These are phyloP conservation scores for Funneliformis geosporum DNA, from an alignment of 192 early-diverging fungal genomes.

Conservation along the genomic window DNA sequence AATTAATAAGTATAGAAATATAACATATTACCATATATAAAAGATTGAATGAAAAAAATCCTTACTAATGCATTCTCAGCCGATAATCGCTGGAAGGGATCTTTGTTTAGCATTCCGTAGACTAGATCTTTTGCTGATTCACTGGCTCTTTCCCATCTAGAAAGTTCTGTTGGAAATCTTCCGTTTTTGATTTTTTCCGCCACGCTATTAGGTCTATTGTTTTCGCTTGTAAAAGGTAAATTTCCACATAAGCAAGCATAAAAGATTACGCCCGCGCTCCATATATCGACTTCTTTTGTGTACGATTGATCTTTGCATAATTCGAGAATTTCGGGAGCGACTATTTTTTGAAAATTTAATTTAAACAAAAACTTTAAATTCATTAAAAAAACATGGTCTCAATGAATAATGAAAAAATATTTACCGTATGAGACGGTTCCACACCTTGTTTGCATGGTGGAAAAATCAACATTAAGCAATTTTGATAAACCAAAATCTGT, in stretches of 20 bases:
- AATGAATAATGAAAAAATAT: not conserved
- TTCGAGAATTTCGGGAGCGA: constrained; percentile 87
- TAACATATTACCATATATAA: not conserved
- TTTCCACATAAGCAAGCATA: constrained; percentile 90
- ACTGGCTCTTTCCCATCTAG: not conserved
- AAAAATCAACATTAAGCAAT: constrained; percentile 47
- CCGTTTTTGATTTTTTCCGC: not conserved
- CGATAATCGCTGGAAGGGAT: not conserved
- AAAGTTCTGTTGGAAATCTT: not conserved
- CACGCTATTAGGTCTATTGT: not conserved
- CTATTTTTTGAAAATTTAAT: constrained; percentile 35
- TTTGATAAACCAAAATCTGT: constrained; percentile 95
- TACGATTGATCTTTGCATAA: constrained; percentile 59
- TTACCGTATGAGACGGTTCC: constrained; percentile 84
- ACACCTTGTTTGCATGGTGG: constrained; percentile 76
- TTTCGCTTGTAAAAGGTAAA: constrained; percentile 66
- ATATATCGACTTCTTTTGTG: constrained; percentile 82
- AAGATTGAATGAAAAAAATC: not conserved
- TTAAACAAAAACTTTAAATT: not conserved
- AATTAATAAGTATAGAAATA: not conserved
- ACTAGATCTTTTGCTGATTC: not conserved
- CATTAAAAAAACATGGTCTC: not conserved
- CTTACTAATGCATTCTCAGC: not conserved
- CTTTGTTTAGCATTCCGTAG: not conserved
- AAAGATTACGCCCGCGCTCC: constrained; percentile 93